Percentiles rank a stretch among this genome's conserved stretches.
Conservation (phyloP, 371 early-diverging fungal genomes). For the Mortierella sp. region DNA sequence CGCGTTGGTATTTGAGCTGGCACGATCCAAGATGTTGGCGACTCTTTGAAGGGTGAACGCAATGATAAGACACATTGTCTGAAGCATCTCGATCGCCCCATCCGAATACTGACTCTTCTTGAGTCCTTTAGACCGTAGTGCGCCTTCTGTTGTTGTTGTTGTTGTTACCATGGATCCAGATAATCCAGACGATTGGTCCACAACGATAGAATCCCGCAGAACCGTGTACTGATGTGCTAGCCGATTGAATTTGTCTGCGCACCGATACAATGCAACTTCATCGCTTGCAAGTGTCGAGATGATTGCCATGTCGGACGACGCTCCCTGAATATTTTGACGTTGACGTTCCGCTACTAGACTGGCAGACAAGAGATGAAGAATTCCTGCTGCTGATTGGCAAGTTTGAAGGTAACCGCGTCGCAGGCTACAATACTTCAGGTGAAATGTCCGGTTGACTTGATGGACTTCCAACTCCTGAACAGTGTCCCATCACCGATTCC, state of each 20-base stretch:
- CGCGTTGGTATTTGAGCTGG: too few relatives aligned
- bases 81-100: slow-evolving; percentile 30
- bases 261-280: slow-evolving; percentile 26
- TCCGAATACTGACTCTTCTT: slow-evolving; percentile 16
- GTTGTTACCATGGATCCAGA: neutral
- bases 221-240: slow-evolving; percentile 46
- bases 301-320: neutral
- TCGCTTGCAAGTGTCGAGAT: slow-evolving; percentile 9
- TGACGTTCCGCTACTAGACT: slow-evolving; percentile 7
- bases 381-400: slow-evolving; percentile 26
- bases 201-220: slow-evolving; percentile 7
- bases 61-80: slow-evolving; percentile 39
- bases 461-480: slow-evolving; percentile 42
- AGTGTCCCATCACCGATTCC: neutral
- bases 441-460: slow-evolving; percentile 37
- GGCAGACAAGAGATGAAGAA: slow-evolving; percentile 23
- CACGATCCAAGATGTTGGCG: slow-evolving; percentile 17
- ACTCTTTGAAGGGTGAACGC: slow-evolving; percentile 32
- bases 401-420: slow-evolving; percentile 28
- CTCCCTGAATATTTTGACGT: neutral
- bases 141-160: neutral
- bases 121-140: too few relatives aligned
- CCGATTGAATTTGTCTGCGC: slow-evolving; percentile 29
- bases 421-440: slow-evolving; percentile 24
- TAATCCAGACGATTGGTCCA: neutral